Evolutionary conservation across 768 basidiomycete genomes (phyloP), one percentile per base, ranked within the genome.

Genomic region (Pisolithus microcarpus): DNA sequence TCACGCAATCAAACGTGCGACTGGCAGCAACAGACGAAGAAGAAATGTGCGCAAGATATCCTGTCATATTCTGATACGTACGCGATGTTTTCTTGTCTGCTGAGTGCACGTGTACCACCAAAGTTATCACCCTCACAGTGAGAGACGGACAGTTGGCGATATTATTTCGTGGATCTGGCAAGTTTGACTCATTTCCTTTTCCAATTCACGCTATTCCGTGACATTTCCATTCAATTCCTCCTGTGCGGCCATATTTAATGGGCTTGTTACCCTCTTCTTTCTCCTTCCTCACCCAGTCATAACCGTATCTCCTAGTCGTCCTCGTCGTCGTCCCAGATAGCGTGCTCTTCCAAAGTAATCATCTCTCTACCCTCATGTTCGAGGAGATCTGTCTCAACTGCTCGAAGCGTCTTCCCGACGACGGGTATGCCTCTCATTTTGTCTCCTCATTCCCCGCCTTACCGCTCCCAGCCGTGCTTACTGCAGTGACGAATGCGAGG

Each of bases 341-440:
- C 30, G 30, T 30, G 28, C 28, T 30, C 28, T 13, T 10, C 31
- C 31, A 10, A 34, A 34, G 34, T 15, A 34, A 34, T 15, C 37
- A 23, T 43, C 39, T 36, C 21, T 53, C 24, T 37, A 38, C 48
- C 51, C 61, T 58, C 59, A 89, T 88, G 86, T 87, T 85, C 67
- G 82, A 86, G 76, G 85, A 87, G 73, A 75, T 82, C 60, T 89
- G 87, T 64, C 75, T 89, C 51, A 71, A 76, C 48, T 89, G 87
- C 63, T 83, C 85, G 48, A 81, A 77, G 66, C 78, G 78, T 49
- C 74, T 86, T 58, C 64, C 66, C 55, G 79, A 77, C 66, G 79
- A 82, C 65, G 78, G 77, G 84, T 85, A 73, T 56, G 76, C 69
- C 49, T 52, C 44, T 56, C 48, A 56, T 57, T 55, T 46, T 48